Conservation (phyloP, 169 alveolate species). For the Plasmodium gaboni region DNA sequence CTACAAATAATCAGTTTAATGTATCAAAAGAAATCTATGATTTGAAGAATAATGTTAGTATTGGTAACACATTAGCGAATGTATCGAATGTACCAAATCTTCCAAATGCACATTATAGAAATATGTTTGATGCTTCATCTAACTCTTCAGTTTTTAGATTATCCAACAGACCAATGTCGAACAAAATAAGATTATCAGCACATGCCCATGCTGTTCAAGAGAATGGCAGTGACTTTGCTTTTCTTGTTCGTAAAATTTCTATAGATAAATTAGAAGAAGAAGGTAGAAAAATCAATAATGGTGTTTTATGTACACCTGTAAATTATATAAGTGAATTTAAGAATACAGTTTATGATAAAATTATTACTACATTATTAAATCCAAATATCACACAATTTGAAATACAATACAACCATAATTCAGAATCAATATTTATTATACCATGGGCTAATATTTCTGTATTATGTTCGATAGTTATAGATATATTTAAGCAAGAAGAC, state of each 20-base stretch:
- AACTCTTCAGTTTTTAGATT: slow-evolving; percentile 63
- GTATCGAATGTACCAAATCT: not conserved
- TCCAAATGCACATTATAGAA: slow-evolving; percentile 25
- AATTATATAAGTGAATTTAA: slow-evolving; percentile 76
- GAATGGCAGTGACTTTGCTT: slow-evolving; percentile 88
- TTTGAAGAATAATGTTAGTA: slow-evolving; percentile 7
- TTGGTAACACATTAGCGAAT: not conserved
- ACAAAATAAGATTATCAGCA: slow-evolving; percentile 84
- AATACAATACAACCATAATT: slow-evolving; percentile 75
- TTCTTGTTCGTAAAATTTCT: slow-evolving; percentile 89
- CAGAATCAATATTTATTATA: slow-evolving; percentile 81
- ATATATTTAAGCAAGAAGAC: slow-evolving; percentile 93
- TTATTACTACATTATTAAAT: slow-evolving; percentile 80
- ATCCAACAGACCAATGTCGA: slow-evolving; percentile 75
- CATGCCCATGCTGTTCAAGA: slow-evolving; percentile 90
- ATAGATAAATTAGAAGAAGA: slow-evolving; percentile 93
- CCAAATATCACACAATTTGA: slow-evolving; percentile 81
- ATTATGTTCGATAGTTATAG: slow-evolving; percentile 82
- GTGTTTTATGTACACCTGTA: slow-evolving; percentile 80
- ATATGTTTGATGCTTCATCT: slow-evolving; percentile 43
- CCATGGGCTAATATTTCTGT: slow-evolving; percentile 88
- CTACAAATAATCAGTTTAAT: slow-evolving; percentile 21
- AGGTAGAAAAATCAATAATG: slow-evolving; percentile 89
- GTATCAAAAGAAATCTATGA: slow-evolving; percentile 10
- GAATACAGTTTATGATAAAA: slow-evolving; percentile 85